These are phyloP conservation scores for Phytophthora tubulina DNA, from an alignment of 352 stramenopile species.

Conservation along the genomic window DNA sequence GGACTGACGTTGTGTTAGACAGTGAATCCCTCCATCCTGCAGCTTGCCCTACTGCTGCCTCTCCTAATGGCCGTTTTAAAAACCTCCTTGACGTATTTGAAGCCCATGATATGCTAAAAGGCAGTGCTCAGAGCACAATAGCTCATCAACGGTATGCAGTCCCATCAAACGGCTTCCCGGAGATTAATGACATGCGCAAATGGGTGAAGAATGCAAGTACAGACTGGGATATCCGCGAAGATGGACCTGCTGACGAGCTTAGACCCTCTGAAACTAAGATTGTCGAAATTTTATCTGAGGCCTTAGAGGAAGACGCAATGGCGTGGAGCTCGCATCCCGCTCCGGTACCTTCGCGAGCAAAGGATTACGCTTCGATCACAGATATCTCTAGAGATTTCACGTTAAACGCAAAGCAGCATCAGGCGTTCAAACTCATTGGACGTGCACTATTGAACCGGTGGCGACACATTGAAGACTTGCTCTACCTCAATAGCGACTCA, in stretches of 20 bases:
- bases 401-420: neutral
- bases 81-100: neutral
- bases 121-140: neutral
- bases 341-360: neutral
- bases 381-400: neutral
- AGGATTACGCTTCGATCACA: neutral
- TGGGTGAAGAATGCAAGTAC: constrained; percentile 5
- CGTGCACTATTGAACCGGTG: neutral
- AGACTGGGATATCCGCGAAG: neutral
- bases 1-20: neutral
- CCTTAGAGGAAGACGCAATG: neutral
- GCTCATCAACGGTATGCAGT: neutral
- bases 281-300: neutral
- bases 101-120: constrained; percentile 1
- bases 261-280: neutral
- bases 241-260: neutral
- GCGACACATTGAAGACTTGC: neutral
- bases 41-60: neutral
- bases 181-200: constrained; percentile 3
- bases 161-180: neutral
- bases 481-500: neutral
- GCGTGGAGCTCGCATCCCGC: neutral
- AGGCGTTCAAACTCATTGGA: neutral
- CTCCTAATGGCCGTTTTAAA: neutral
- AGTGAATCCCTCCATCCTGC: neutral